Conservation (phyloP, 2,329 filamentous ascomycete species). For the Diatrype stigma region DNA sequence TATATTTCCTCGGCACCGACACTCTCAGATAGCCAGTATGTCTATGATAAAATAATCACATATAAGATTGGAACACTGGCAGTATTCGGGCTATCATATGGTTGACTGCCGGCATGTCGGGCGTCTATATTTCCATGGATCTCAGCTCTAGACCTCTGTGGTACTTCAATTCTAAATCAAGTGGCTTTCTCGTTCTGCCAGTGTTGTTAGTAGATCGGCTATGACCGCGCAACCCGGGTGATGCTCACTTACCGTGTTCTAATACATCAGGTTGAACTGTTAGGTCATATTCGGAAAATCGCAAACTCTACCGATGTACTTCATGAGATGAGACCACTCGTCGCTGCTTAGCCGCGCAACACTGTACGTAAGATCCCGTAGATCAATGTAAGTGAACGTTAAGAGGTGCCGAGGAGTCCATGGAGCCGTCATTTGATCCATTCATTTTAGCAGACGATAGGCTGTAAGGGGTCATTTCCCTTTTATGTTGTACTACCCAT, state of each 20-base stretch:
- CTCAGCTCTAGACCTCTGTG: conserved; percentile 10
- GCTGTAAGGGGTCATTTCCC: background rate
- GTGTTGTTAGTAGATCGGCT: conserved; percentile 4
- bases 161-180: conserved; percentile 20
- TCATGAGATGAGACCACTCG: conserved; percentile 17
- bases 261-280: conserved; percentile 10
- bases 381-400: background rate
- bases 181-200: too few species aligned
- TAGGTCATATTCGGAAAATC: conserved; percentile 1
- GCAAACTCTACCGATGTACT: conserved; percentile 2
- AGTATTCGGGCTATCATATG: background rate
- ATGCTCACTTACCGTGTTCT: background rate
- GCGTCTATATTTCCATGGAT: too few species aligned
- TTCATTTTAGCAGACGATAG: background rate
- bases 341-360: conserved; percentile 8
- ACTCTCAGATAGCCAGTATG: too few species aligned
- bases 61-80: background rate
- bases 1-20: too few species aligned
- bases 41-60: too few species aligned
- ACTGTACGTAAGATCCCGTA: conserved; percentile 8
- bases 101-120: background rate
- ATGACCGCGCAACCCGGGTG: too few species aligned
- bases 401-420: background rate
- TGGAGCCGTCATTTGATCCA: background rate
- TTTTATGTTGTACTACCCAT: background rate